These are phyloP conservation scores for Lactarius pseudohatsudake DNA, from an alignment of 768 basidiomycete species.

Conservation along the genomic window DNA sequence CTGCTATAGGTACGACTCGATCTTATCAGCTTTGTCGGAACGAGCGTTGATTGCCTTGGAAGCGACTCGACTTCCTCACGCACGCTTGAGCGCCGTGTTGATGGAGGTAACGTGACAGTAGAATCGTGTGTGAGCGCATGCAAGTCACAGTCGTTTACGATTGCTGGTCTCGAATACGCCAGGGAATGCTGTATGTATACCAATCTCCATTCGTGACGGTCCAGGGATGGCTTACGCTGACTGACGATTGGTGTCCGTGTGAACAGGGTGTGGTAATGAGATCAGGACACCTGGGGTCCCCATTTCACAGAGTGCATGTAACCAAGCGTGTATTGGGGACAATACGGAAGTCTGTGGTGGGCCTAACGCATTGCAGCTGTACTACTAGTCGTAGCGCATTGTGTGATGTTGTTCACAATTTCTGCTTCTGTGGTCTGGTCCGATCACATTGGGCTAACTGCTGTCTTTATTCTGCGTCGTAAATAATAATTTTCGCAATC, in stretches of 20 bases:
- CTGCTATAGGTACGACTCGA: not conserved
- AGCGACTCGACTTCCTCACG: conserved; percentile 4
- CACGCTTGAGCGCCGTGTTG: conserved; percentile 10
- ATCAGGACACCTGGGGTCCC: not conserved
- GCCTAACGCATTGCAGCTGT: conserved; percentile 1
- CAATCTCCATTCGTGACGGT: not conserved
- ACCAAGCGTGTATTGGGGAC: conserved; percentile 15
- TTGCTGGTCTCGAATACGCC: conserved; percentile 12
- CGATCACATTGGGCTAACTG: no score
- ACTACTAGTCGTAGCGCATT: not conserved
- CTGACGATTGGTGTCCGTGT: no score
- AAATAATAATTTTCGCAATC: no score
- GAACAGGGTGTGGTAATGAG: conserved; percentile 12
- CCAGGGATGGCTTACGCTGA: no score
- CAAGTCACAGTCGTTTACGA: not conserved
- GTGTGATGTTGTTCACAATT: no score
- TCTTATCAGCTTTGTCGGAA: not conserved
- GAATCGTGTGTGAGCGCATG: conserved; percentile 6
- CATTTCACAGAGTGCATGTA: conserved; percentile 7
- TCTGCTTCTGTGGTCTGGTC: no score
- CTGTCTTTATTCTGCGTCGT: no score
- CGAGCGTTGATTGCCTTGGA: not conserved
- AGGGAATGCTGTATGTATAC: conserved; percentile 10
- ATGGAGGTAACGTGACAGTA: conserved; percentile 13
- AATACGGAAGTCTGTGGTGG: conserved; percentile 8